A percentile compares a stretch with the other conserved stretches of the same genome.
Evolutionary conservation across 371 early-diverging fungal species (phyloP).

Genomic region (Apophysomyces ossiformis): DNA sequence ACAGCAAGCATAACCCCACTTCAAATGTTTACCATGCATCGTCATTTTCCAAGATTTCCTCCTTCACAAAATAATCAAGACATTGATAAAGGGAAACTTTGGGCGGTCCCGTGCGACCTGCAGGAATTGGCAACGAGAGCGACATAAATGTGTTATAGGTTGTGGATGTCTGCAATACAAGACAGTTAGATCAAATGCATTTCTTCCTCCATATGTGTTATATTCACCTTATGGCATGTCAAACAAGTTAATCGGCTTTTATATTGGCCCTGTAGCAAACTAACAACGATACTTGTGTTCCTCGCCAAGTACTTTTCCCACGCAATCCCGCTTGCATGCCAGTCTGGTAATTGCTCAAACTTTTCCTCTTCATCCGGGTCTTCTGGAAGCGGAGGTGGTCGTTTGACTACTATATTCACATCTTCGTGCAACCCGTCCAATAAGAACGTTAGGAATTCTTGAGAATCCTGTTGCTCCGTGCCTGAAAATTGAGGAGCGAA

Average conservation of each 20-base stretch:
- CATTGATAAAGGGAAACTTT: slow-evolving; percentile 77
- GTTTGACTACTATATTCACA: slow-evolving; percentile 48
- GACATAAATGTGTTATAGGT: slow-evolving; percentile 94
- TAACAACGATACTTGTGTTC: slow-evolving; percentile 92
- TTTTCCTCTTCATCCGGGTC: slow-evolving; percentile 43
- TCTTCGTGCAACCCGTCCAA: slow-evolving; percentile 84
- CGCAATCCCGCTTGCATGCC: slow-evolving; percentile 65
- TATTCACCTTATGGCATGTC: slow-evolving; percentile 71
- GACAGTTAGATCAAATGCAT: neutral
- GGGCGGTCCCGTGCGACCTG: slow-evolving; percentile 30
- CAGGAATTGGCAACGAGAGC: slow-evolving; percentile 91
- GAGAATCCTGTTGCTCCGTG: slow-evolving; percentile 80
- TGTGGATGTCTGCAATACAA: slow-evolving; percentile 69
- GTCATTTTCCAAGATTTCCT: slow-evolving; percentile 86
- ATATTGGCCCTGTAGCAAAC: slow-evolving; percentile 89
- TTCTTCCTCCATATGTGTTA: neutral
- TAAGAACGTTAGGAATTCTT: slow-evolving; percentile 76
- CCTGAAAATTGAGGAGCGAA: slow-evolving; percentile 72
- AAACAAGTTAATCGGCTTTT: slow-evolving; percentile 81
- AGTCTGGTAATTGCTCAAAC: slow-evolving; percentile 51
- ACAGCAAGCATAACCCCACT: neutral
- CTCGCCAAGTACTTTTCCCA: slow-evolving; percentile 80
- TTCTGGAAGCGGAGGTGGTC: slow-evolving; percentile 32
- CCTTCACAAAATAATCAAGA: slow-evolving; percentile 81
- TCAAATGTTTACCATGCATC: slow-evolving; percentile 71